Conservation (phyloP, 805 yeast genomes). For the Candida koratica region DNA sequence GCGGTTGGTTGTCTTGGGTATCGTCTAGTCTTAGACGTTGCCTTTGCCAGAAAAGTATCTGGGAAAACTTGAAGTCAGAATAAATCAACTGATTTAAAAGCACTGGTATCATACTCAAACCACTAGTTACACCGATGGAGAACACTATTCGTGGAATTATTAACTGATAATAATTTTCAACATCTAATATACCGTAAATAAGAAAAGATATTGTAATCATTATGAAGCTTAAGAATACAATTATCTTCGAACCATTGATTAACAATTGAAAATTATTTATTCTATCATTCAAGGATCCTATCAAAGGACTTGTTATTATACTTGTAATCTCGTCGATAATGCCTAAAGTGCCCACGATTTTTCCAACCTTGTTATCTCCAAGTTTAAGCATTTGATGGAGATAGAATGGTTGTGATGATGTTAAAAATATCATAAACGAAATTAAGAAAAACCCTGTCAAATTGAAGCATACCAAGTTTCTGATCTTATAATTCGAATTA, state of each 20-base stretch:
- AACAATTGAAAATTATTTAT: constrained; percentile 22
- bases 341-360: constrained; percentile 33
- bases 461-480: constrained; percentile 32
- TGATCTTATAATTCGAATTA: constrained; percentile 11
- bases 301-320: constrained; percentile 51
- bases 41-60: constrained; percentile 25
- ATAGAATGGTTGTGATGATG: constrained; percentile 41
- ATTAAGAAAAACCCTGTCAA: constrained; percentile 36
- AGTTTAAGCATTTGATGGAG: constrained; percentile 30
- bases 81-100: constrained; percentile 52
- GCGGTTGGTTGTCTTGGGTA: not conserved
- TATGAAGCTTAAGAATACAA: constrained; percentile 47
- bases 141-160: constrained; percentile 50
- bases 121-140: constrained; percentile 55
- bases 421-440: constrained; percentile 35
- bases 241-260: constrained; percentile 49
- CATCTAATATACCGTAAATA: constrained; percentile 53
- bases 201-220: constrained; percentile 44
- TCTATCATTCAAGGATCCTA: constrained; percentile 62
- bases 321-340: constrained; percentile 58
- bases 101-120: constrained; percentile 59
- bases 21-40: not conserved
- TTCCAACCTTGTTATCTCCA: constrained; percentile 24
- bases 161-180: constrained; percentile 22
- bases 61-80: constrained; percentile 36